A percentile compares a stretch with the other conserved stretches of the same genome.
Conservation (phyloP, 257 asterid genomes). For the Voacanga thouarsii region DNA sequence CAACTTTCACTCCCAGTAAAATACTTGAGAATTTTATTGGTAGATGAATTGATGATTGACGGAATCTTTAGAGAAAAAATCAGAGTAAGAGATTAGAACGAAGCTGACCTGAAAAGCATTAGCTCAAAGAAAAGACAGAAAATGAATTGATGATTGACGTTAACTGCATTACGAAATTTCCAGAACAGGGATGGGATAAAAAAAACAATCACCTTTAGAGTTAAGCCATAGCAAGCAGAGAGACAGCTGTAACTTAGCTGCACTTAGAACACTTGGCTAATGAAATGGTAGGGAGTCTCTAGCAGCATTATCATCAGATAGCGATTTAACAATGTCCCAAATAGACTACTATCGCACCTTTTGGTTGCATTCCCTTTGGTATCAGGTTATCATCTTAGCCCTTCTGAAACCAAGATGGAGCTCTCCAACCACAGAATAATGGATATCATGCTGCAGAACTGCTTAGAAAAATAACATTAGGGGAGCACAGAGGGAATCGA, state of each 20-base stretch:
- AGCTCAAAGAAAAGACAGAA: not conserved
- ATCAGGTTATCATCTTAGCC: not conserved
- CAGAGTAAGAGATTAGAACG: too few species aligned
- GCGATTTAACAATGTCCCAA: not conserved
- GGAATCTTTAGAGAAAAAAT: too few species aligned
- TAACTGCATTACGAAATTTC: not conserved
- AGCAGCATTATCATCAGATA: not conserved
- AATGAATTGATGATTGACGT: not conserved
- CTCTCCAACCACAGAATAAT: not conserved
- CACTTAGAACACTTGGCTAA: not conserved
- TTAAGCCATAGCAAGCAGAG: not conserved
- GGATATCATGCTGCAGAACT: too few species aligned
- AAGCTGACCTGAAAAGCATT: not conserved
- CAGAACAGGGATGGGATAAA: not conserved
- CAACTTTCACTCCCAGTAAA: too few species aligned
- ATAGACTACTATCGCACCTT: not conserved
- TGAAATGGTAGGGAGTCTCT: not conserved
- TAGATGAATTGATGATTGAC: too few species aligned
- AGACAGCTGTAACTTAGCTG: constrained; percentile 5
- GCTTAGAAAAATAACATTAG: too few species aligned
- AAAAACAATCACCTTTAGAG: not conserved
- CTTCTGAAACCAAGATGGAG: not conserved
- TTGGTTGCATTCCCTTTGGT: not conserved
- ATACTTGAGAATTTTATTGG: too few species aligned
- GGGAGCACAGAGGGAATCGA: too few species aligned